Evolutionary conservation across 169 alveolate genomes (phyloP).

Genomic region (Cryptosporidium sp.): DNA sequence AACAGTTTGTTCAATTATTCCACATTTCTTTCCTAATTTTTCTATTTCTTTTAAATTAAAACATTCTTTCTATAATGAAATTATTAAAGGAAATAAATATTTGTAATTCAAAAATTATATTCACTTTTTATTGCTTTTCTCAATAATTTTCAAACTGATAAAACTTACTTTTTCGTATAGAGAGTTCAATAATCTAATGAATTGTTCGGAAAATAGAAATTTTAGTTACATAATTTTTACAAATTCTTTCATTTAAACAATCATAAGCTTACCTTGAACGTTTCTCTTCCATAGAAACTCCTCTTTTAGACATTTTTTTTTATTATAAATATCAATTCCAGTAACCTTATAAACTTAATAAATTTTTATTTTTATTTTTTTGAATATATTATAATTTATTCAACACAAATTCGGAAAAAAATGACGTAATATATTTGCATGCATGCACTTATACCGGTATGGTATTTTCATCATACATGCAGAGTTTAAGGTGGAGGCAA

Average conservation of each 20-base stretch:
- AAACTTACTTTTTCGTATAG: slow-evolving; percentile 69
- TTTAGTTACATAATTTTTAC: neutral
- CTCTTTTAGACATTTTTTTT: slow-evolving; percentile 61
- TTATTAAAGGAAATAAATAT: neutral
- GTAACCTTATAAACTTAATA: neutral
- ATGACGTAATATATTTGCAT: slow-evolving; percentile 23
- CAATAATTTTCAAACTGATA: neutral
- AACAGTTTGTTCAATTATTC: slow-evolving; percentile 81
- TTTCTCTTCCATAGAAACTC: slow-evolving; percentile 76
- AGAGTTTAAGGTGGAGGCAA: neutral
- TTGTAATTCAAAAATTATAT: neutral
- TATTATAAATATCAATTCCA: neutral
- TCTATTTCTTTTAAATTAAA: slow-evolving; percentile 85
- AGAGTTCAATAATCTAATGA: slow-evolving; percentile 40
- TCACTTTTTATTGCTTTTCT: neutral
- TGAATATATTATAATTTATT: neutral
- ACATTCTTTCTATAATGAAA: slow-evolving; percentile 79
- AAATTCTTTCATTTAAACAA: neutral
- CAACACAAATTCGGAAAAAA: neutral
- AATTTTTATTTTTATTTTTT: slow-evolving; percentile 1
- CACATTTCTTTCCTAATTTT: slow-evolving; percentile 83
- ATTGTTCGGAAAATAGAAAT: neutral
- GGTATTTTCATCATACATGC: neutral
- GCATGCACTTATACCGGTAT: slow-evolving; percentile 51
- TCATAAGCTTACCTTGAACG: slow-evolving; percentile 58